Evolutionary conservation across 2,329 filamentous ascomycete genomes (phyloP), one percentile per base, ranked within the genome.

Genomic region (Sporothrix dimorphospora): DNA sequence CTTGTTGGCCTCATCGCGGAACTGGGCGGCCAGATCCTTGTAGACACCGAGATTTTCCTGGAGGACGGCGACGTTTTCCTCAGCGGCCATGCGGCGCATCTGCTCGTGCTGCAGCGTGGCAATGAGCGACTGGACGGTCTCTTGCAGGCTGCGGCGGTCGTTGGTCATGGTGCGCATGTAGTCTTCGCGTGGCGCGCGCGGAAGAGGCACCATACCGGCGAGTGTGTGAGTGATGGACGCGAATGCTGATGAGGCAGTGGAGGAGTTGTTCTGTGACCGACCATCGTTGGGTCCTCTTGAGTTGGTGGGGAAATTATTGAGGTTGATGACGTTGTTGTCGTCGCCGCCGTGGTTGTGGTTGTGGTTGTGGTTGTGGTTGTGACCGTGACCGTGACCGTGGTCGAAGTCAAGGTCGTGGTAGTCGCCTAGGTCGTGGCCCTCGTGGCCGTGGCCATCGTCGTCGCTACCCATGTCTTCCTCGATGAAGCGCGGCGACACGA

Each of bases 61-160:
- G 21, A 65, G 42, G 40, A 34, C 30, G 1, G 45, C 34, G 8
- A 45, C 5, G 30, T 30, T 45, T 14, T 69, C 40, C 53, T 69
- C 70, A n/a, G 70, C 70, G 4, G 51, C 40, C 65, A 63, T n/a
- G 12, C 53, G 70, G 6, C 42, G 70, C 53, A 14, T 16, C 65
- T 72, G 63, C 42, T 69, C 63, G 27, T 59, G 70, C 53, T 69
- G 70, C 51, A 72, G 53, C 30, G n/a, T 30, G 12, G 1, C 12
- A 14, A 30, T 12, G 3, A 69, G 63, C 14, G n/a, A 34, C 53
- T 69, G 63, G n/a, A 69, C 38, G n/a, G 51, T 69, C 51, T 63
- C 53, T 9, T 69, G 70, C n/a, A 68, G 42, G 27, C n/a, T 47
- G 40, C 49, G 70, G 11, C 27, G 63, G 40, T 72, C 65, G 49